Percentiles rank a stretch among this genome's conserved stretches.
Evolutionary conservation across 306 rosid genomes (phyloP).

Genomic region (Castanospermum australe): DNA sequence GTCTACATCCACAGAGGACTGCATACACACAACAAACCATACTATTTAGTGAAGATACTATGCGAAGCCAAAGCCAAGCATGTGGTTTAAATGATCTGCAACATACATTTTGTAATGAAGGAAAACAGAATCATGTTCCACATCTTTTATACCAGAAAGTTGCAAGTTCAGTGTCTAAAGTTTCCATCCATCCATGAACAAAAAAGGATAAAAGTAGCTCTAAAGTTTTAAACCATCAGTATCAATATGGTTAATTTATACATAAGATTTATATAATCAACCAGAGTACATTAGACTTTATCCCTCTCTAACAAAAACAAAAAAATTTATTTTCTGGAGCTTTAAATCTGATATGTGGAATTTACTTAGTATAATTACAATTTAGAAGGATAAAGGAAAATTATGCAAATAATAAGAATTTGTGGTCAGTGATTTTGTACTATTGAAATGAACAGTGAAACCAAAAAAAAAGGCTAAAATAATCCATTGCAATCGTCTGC

Average conservation of each 20-base stretch:
- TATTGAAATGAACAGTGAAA: background rate
- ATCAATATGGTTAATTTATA: background rate
- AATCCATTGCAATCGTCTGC: background rate
- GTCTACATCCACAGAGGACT: conserved; percentile 88
- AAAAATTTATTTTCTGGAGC: background rate
- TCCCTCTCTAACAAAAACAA: background rate
- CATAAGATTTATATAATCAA: background rate
- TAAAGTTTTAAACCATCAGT: background rate
- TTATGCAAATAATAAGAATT: background rate
- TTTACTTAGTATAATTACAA: background rate
- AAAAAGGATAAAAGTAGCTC: background rate
- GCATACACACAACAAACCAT: conserved; percentile 38
- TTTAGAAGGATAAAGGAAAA: background rate
- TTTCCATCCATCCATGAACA: conserved; percentile 9
- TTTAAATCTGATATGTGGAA: background rate
- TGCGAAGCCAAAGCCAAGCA: background rate
- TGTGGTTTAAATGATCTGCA: background rate
- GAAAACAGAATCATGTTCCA: background rate
- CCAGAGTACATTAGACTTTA: background rate
- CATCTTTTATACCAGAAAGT: background rate
- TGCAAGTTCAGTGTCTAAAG: background rate
- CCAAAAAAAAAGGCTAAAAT: background rate
- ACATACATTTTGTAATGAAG: background rate
- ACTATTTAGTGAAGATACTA: conserved; percentile 23
- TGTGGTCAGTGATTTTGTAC: background rate